These are phyloP conservation scores for Thozetella sp. DNA, from an alignment of 495 filamentous ascomycete genomes.

Conservation along the genomic window DNA sequence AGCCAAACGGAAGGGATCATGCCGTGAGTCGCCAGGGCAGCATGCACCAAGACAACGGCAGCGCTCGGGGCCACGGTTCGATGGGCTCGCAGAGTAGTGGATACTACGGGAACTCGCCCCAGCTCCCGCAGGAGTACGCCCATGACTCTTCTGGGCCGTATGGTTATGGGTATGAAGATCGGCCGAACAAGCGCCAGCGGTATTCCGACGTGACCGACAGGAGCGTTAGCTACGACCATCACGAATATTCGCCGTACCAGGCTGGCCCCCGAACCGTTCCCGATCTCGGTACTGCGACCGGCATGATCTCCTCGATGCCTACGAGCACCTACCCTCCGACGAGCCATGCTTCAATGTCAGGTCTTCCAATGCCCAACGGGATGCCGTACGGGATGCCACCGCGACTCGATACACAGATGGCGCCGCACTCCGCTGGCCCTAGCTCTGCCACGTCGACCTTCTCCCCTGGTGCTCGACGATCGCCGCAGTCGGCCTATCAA, in stretches of 20 bases:
- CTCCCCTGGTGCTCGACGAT: conserved; percentile 11
- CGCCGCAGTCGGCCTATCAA: conserved; percentile 7
- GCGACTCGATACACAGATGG: conserved; percentile 7
- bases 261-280: conserved; percentile 26
- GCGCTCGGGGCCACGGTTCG: conserved; percentile 12
- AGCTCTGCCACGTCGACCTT: conserved; percentile 10
- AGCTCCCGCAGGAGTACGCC: conserved; percentile 11
- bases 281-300: conserved; percentile 6
- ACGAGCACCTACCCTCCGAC: conserved; percentile 9
- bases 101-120: conserved; percentile 22
- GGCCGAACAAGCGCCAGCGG: conserved; percentile 16
- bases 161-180: conserved; percentile 19
- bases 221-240: conserved; percentile 16
- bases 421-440: neutral
- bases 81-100: conserved; percentile 14
- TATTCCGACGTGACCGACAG: conserved; percentile 3
- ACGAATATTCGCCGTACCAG: conserved; percentile 14
- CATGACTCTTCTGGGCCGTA: conserved; percentile 16
- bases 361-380: conserved; percentile 11
- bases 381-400: conserved; percentile 9
- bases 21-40: conserved; percentile 16
- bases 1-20: conserved; percentile 2
- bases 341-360: conserved; percentile 9
- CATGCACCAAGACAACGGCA: conserved; percentile 15
- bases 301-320: conserved; percentile 11